Base-by-base conservation (phyloP, 495 filamentous ascomycete species). In the Thermochaetoides thermophila region DNA sequence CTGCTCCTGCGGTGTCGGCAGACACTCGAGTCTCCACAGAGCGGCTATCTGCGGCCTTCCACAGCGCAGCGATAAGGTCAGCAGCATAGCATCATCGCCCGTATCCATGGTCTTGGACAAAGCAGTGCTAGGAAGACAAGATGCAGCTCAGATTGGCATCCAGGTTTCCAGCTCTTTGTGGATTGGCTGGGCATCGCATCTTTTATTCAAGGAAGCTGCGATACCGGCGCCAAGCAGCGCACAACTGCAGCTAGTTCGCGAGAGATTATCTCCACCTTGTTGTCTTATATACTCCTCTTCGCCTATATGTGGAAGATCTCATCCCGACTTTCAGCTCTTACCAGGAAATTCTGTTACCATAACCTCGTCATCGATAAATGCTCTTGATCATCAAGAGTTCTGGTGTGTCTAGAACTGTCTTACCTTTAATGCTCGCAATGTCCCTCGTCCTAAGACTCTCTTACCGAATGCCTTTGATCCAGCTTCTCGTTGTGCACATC, bases 11-110 rank as follows among this genome's bases (percentile, higher is more conserved):
- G 18, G 34, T 39, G 38, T 37, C 30, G 42, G 41, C 25, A 44
- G 38, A 12, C 8, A 15, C n/a, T 15, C 20, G 14, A 8, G 14
- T 28, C 42, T 28, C 44, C 41, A 45, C 41, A 22, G 19, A 17
- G 23, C 48, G 50, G 50, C 42, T 56, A 56, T 39, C 36, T 26
- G 37, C 53, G 53, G 53, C 44, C 37, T 45, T 50, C 34, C 40
- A n/a, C n/a, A n/a, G n/a, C n/a, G n/a, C n/a, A n/a, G n/a, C n/a
- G 46, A 55, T 49, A 50, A 48, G 46, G 35, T 27, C 29, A 35
- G 32, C 24, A 29, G 41, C 42, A 49, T 50, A 48, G 23, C 53
- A 55, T 49, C 53, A 53, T 55, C 35, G 40, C 27, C 33, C 24
- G 39, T 42, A 39, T 45, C 41, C 29, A 38, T 37, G 34, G 38